Conservation (phyloP, 768 basidiomycete genomes). For the Saitozyma podzolica region DNA sequence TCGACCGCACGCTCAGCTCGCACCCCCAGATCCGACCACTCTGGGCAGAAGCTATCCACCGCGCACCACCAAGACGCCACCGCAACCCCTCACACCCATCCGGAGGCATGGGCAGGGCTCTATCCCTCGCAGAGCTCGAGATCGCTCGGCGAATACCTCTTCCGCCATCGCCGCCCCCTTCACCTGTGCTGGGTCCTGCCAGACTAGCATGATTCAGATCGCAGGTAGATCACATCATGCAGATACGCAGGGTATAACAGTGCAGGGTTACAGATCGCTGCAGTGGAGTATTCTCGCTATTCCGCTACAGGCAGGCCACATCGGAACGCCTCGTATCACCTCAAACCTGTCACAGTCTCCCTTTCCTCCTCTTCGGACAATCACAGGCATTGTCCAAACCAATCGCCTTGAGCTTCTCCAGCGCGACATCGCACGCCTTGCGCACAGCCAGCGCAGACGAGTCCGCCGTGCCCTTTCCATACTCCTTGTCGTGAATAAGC, state of each 20-base stretch:
- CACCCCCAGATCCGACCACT: slow-evolving; percentile 28
- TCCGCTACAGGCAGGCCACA: neutral
- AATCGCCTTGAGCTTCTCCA: slow-evolving; percentile 12
- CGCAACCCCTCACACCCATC: too few relatives aligned
- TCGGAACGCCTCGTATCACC: neutral
- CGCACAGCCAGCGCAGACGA: slow-evolving; percentile 15
- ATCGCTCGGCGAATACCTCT: slow-evolving; percentile 30
- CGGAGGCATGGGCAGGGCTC: neutral
- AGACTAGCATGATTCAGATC: neutral
- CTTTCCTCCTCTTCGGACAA: slow-evolving; percentile 15
- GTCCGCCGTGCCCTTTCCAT: slow-evolving; percentile 9
- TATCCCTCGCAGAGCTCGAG: slow-evolving; percentile 4
- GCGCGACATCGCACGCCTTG: slow-evolving; percentile 21
- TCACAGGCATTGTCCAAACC: slow-evolving; percentile 11
- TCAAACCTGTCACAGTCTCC: neutral
- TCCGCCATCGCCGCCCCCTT: slow-evolving; percentile 23
- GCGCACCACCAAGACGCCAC: neutral
- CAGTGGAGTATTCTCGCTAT: neutral
- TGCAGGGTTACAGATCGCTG: neutral
- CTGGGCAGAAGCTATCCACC: slow-evolving; percentile 20
- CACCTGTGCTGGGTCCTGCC: neutral
- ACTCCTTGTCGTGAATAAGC: slow-evolving; percentile 14
- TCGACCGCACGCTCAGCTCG: slow-evolving; percentile 27
- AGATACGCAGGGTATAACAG: neutral
- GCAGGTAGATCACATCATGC: neutral